Base-by-base conservation (phyloP, 768 basidiomycete genomes). In the Paxillus ammoniavirescens region DNA sequence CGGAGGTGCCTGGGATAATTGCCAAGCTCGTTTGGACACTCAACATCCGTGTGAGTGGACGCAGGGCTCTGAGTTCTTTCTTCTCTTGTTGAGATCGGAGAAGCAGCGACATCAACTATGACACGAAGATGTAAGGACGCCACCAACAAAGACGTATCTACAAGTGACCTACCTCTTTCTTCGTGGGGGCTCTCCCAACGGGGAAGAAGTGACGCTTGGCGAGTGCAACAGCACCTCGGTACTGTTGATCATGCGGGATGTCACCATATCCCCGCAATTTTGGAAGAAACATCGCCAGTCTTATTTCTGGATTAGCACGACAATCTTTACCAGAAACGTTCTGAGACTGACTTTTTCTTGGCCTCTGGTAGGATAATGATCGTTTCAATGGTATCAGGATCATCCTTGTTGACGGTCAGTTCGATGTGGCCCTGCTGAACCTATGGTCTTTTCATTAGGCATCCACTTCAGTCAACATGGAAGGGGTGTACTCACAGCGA, bases 241-340 rank as follows among this genome's bases (percentile, higher is more conserved):
- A 68, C 42, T 69, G 58, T 42, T 57, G 50, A 13, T 61, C 58
- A 12, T 67, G 67, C 7, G 65, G 61, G 2, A 69, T 56, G 35
- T 69, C 54, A 8, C 65, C 66, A 13, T 65, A 69, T 30, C 65
- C 67, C 43, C 65, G 60, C 28, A 68, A 38, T 36, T 69, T 69
- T 1, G 65, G 67, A 48, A 68, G 61, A 40, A 69, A 67, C 5
- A 59, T 46, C 9, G 62, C 56, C 14, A 69, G 63, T 51, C 66
- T 68, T 52, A 17, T 40, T 38, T 8, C 8, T 10, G 35, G 13
- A 43, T 15, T 5, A 23, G 31, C 47, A 38, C 55, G 14, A 60
- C 44, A 40, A 26, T n/a, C 5, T 23, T 3, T 8, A 21, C 15
- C 8, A 47, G 33, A 54, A 7, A 35, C 5, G 10, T 37, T 8